A percentile compares a stretch with the other conserved stretches of the same genome.
Evolutionary conservation across 495 filamentous ascomycete genomes (phyloP).

Genomic region (Aspergillus biplanus): DNA sequence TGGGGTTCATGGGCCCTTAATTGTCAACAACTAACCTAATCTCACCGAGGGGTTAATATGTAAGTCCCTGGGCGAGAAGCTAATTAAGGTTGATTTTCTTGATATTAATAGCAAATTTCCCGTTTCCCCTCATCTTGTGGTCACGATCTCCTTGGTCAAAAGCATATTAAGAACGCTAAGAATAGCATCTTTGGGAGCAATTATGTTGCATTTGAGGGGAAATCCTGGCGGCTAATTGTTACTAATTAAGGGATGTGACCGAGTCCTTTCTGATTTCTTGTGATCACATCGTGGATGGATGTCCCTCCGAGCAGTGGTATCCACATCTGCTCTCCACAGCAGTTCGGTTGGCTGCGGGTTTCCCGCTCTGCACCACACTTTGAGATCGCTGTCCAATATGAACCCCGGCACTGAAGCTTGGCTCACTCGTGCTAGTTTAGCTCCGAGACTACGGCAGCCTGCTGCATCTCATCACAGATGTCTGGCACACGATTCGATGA

Average conservation of each 20-base stretch:
- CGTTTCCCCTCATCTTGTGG: background rate
- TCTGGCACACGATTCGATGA: slow-evolving; percentile 10
- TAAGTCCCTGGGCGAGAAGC: background rate
- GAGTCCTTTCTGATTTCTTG: background rate
- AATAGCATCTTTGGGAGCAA: slow-evolving; percentile 1
- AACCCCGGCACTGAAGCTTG: slow-evolving; percentile 27
- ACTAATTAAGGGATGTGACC: slow-evolving; percentile 34
- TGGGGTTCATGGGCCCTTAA: no score
- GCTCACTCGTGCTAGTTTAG: slow-evolving; percentile 28
- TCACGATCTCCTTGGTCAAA: background rate
- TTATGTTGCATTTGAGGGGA: slow-evolving; percentile 6
- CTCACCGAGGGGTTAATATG: no score
- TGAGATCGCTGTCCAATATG: slow-evolving; percentile 8
- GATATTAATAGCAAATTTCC: slow-evolving; percentile 19
- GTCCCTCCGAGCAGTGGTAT: slow-evolving; percentile 18
- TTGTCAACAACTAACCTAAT: no score
- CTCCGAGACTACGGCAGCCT: slow-evolving; percentile 11
- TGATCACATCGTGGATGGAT: background rate
- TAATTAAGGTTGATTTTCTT: slow-evolving; percentile 20
- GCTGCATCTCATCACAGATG: slow-evolving; percentile 18
- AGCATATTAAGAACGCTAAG: background rate
- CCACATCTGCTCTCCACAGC: slow-evolving; percentile 2
- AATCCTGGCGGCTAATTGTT: slow-evolving; percentile 33
- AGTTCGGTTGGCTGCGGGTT: slow-evolving; percentile 27
- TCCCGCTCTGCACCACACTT: slow-evolving; percentile 27